Conservation (phyloP, 352 stramenopile genomes). For the Blastocystis sp. region DNA sequence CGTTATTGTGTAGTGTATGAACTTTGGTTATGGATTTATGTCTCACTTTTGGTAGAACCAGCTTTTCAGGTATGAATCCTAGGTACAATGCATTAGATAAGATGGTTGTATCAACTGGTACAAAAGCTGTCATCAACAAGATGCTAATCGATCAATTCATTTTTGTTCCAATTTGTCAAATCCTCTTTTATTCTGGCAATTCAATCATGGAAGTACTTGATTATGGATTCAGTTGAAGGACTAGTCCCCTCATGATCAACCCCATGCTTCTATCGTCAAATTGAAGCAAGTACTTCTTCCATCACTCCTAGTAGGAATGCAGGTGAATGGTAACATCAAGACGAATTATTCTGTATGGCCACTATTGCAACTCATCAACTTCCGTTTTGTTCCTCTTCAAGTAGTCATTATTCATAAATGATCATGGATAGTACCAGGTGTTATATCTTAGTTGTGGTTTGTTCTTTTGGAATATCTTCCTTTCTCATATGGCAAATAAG, state of each 20-base stretch:
- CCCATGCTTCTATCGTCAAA: constrained; percentile 16
- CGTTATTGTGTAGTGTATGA: constrained; percentile 37
- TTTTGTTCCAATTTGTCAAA: constrained; percentile 33
- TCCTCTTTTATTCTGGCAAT: constrained; percentile 53
- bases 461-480: constrained; percentile 60
- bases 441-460: constrained; percentile 32
- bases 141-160: constrained; percentile 48
- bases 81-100: constrained; percentile 47
- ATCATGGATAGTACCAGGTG: constrained; percentile 29
- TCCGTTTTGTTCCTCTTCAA: constrained; percentile 48
- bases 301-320: not conserved
- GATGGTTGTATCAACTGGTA: constrained; percentile 10
- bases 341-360: constrained; percentile 61
- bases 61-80: not conserved
- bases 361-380: constrained; percentile 58
- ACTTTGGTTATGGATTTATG: constrained; percentile 52
- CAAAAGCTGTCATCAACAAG: constrained; percentile 6
- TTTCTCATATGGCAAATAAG: constrained; percentile 54
- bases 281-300: not conserved
- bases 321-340: not conserved
- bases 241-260: constrained; percentile 11
- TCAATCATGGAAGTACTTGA: constrained; percentile 34
- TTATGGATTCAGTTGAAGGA: not conserved
- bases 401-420: not conserved
- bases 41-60: constrained; percentile 34